A percentile compares a stretch with the other conserved stretches of the same genome.
These are phyloP conservation scores for Phalaenopsis equestris DNA, from an alignment of 106 monocot genomes.

Conservation along the genomic window DNA sequence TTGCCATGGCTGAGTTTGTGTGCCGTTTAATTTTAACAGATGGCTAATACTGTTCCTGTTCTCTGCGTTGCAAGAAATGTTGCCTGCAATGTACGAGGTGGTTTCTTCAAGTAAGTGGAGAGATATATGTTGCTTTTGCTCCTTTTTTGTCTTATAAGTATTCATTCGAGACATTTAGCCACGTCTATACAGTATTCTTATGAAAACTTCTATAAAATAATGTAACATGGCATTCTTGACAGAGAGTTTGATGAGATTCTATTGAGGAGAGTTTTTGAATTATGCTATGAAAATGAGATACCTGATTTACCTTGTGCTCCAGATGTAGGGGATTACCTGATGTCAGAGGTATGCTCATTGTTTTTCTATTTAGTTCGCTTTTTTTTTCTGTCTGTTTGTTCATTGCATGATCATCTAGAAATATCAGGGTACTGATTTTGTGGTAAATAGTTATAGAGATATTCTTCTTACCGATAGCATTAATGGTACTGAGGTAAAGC, in stretches of 20 bases:
- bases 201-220: neutral
- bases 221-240: conserved; percentile 16
- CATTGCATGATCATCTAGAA: neutral
- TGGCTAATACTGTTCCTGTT: conserved; percentile 68
- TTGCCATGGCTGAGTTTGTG: neutral
- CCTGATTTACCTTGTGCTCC: conserved; percentile 65
- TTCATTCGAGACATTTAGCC: neutral
- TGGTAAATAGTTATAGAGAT: conserved; percentile 36
- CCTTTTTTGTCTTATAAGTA: neutral
- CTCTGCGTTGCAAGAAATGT: conserved; percentile 96
- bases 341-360: conserved; percentile 45
- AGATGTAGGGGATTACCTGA: conserved; percentile 79
- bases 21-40: conserved; percentile 20
- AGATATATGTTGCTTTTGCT: neutral
- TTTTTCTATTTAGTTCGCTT: neutral
- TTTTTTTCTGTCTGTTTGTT: neutral
- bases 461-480: conserved; percentile 43
- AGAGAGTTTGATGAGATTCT: conserved; percentile 93
- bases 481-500: conserved; percentile 48
- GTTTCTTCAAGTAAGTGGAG: conserved; percentile 70
- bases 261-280: conserved; percentile 47
- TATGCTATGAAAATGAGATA: conserved; percentile 75
- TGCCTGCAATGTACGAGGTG: conserved; percentile 93
- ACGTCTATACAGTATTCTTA: neutral
- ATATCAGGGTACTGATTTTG: conserved; percentile 39